A percentile compares a stretch with the other conserved stretches of the same genome.
Conservation (phyloP, 163 green algal species). For the Trebouxia gelatinosa region DNA sequence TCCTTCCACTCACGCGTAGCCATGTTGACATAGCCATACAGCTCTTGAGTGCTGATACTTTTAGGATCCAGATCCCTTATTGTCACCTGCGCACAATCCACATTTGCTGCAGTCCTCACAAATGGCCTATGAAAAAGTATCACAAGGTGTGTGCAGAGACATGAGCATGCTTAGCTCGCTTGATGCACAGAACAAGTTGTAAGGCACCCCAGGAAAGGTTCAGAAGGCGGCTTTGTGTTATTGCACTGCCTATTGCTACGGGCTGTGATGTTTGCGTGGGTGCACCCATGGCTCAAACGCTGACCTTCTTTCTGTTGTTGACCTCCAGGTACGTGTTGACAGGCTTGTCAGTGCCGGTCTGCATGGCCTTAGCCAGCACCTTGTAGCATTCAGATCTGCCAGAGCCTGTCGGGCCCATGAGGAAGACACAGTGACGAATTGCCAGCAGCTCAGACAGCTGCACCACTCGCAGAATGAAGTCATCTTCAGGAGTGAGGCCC, state of each 20-base stretch:
- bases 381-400: conserved; percentile 78
- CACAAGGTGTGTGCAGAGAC: no score
- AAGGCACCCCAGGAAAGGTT: no score
- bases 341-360: conserved; percentile 58
- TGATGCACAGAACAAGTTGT: no score
- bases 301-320: conserved; percentile 79
- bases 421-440: conserved; percentile 84
- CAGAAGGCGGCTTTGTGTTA: no score
- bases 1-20: conserved; percentile 87
- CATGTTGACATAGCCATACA: conserved; percentile 88
- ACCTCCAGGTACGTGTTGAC: conserved; percentile 86
- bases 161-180: no score
- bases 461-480: conserved; percentile 82
- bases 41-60: conserved; percentile 76
- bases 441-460: conserved; percentile 84
- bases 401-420: conserved; percentile 80
- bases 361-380: conserved; percentile 77
- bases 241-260: no score
- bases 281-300: conserved; percentile 20
- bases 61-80: conserved; percentile 85
- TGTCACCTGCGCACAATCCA: conserved; percentile 28
- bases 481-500: conserved; percentile 70
- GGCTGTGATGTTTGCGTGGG: no score
- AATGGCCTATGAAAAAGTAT: no score
- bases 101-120: background rate